Evolutionary conservation across 352 stramenopile genomes (phyloP), one percentile per base, ranked within the genome.

Genomic region (Pythium utonaiense): DNA sequence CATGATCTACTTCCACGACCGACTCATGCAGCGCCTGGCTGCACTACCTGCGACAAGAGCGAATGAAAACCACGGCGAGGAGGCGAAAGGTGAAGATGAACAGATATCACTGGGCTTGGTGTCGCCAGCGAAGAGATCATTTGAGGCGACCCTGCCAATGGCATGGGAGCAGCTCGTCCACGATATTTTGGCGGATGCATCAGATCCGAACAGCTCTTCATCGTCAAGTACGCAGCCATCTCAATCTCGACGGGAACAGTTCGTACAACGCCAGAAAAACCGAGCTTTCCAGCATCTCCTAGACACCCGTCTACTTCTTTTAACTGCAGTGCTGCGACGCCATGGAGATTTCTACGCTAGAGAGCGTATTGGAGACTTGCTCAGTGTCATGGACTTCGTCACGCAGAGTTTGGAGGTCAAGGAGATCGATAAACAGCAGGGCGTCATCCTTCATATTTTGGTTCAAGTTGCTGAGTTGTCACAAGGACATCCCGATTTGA

Each of bases 81-180:
- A 25, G 12, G 34, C 19, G 16, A 38, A 52, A 31, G 44, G 33
- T 1, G 49, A 69, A 21, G 49, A 60, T 16, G 31, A 30, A 14
- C 28, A 33, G 3, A 57, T 52, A 17, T 13, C 50, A 12, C 13
- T 14, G 3, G 34, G 16, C 25, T 33, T 47, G 19, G 14, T 44
- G 3, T 70, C 63, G 28, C 49, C 55, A 6, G 24, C 42, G 3
- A 71, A 71, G 42, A 52, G 64, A 16, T 64, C 64, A 22, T n/a
- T 56, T 0, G 64, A 67, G 10, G 17, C 50, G 10, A 53, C 51
- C 16, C 38, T 53, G 33, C 47, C 64, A 6, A 71, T 71, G 64
- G 64, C 64, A 16, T 71, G 64, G 64, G 64, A 71, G 38, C 47
- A 64, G 22, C 36, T 74, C 1, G 25, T 71, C 3, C 22, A 62